Evolutionary conservation across 148 eudicot genomes (phyloP).

Genomic region (Dianthus caryophyllus): DNA sequence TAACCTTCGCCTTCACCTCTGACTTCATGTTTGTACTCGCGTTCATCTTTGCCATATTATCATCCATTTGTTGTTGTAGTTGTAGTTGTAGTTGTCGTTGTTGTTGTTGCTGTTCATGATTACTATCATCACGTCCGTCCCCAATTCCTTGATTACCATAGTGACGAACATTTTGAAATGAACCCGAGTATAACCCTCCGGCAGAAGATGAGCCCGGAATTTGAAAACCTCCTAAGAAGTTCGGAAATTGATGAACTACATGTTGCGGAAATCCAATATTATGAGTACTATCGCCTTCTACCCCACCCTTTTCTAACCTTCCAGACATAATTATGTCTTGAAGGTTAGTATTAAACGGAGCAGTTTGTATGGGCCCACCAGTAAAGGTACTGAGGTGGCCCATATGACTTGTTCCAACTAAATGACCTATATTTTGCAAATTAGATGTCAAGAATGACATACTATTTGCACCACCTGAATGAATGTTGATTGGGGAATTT

Average conservation of each 20-base stretch:
- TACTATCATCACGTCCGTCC: neutral
- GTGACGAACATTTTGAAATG: conserved; percentile 22
- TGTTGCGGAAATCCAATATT: conserved; percentile 17
- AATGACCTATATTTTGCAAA: conserved; percentile 22
- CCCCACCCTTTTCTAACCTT: neutral
- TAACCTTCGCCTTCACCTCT: conserved; percentile 40
- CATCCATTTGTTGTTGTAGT: neutral
- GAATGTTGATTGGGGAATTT: neutral
- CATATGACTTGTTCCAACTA: conserved; percentile 19
- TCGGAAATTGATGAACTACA: conserved; percentile 22
- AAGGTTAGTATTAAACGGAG: conserved; percentile 13
- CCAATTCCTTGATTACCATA: neutral
- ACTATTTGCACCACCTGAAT: conserved; percentile 10
- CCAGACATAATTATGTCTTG: neutral
- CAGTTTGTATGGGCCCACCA: conserved; percentile 20
- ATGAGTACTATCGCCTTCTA: neutral
- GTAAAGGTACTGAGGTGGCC: conserved; percentile 27
- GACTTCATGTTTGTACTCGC: conserved; percentile 5
- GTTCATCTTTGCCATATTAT: conserved; percentile 13
- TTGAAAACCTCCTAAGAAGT: conserved; percentile 31
- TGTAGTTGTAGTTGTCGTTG: neutral
- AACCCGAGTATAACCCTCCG: conserved; percentile 20
- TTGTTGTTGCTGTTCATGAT: neutral
- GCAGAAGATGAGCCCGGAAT: conserved; percentile 18
- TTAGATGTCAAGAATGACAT: conserved; percentile 40